Base-by-base conservation (phyloP, 2,329 filamentous ascomycete genomes). In the Penicillium freii region DNA sequence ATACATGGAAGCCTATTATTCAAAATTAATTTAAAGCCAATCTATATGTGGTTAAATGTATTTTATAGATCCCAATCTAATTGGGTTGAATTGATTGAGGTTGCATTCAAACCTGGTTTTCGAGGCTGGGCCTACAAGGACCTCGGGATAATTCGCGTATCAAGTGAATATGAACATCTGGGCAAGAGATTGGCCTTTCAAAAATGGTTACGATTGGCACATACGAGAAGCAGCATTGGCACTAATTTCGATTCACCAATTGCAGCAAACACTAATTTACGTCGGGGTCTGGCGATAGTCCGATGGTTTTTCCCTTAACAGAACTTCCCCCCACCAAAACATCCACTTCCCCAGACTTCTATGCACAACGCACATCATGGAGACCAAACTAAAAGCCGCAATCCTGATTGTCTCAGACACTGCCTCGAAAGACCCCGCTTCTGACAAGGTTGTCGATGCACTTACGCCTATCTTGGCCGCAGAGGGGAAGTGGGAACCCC, bases 361-460 rank as follows among this genome's bases (percentile, higher is more conserved):
- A 31, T 57, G 54, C 49, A 27, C 44, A 23, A 6, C 45, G 45
- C 45, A 27, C 48, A 69, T 29, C 45, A 75, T 75, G 73, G 69
- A 68, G 21, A 51, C 57, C 47, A 67, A 64, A 51, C 79, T 97
- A 13, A 88, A 80, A 70, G 88, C 87, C 34, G 90, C 89, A 8
- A 87, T 99, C 48, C 81, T 99, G 53, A 83, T 97, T 64, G 83
- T 99, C 39, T 97, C 94, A 1, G 95, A 95, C 50, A 99, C 94
- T 6, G 94, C 92, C 6, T 86, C 87, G 9, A 82, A 85, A 65
- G 88, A 96, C 72, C 84, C 91, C 0, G 86, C 88, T 4, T 87
- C 90, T 1, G 94, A 99, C 76, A 85, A 85, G 61, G 88, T 90
- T 9, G 85, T 85, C 6, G 79, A 81, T 1, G 80, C 84, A 10